Base-by-base conservation (phyloP, 2,329 filamentous ascomycete genomes). In the Curvularia lunata region DNA sequence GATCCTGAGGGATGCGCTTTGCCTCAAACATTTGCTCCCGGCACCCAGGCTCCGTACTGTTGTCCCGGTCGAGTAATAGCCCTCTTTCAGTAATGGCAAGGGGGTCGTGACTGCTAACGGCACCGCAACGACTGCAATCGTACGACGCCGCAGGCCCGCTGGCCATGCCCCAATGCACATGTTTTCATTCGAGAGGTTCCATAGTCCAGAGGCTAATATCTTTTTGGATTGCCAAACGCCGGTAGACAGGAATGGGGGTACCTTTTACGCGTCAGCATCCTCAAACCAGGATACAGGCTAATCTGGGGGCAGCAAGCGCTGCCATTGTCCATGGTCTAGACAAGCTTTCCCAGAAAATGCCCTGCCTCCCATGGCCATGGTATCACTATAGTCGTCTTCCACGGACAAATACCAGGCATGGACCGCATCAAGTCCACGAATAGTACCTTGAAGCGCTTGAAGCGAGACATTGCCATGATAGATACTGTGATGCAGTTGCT, bases 211-310 rank as follows among this genome's bases (percentile, higher is more conserved):
- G 42, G 49, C 28, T 37, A 43, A 40, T 48, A 19, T 45, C 10
- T 23, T 56, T 27, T 40, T 47, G 52, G 54, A 5, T 54, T 32
- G 37, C 52, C 52, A 37, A 51, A 48, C 45, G 18, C 40, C 43
- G 47, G 18, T 55, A 42, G 38, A 37, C 16, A 47, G 58, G 48
- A 52, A 25, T n/a, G n/a, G 65, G 34, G 61, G 58, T 48, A 45
- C 47, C 50, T 52, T 62, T 68, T 62, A 48, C 48, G 58, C 58
- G 62, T 71, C 65, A 74, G 70, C 69, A 66, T 62, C 23, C 55
- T 49, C 18, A 30, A 52, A 52, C 53, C 53, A 60, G 46, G 38
- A 48, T 34, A 59, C 52, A 56, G 48, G 42, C 48, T 50, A 51
- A 52, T 23, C 1, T 30, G 48, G 58, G 34, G 45, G 41, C 50